These are phyloP conservation scores for Pestalotiopsis sp. DNA, from an alignment of 2,329 filamentous ascomycete genomes.

Conservation along the genomic window DNA sequence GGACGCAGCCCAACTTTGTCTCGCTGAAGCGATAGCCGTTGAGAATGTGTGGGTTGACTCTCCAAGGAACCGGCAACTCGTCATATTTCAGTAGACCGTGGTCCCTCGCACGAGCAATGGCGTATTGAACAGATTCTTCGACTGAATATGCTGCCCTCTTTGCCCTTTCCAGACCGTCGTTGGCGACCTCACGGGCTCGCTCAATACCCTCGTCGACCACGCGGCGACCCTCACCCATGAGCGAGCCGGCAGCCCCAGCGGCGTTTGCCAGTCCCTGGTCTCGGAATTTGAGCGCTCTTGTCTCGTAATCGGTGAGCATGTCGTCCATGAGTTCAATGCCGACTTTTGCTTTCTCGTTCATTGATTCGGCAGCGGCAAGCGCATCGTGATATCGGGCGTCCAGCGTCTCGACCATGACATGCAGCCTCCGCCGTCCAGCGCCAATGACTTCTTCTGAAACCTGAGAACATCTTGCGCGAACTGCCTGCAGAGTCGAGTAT, in stretches of 20 bases:
- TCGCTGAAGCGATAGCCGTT: slow-evolving; percentile 93
- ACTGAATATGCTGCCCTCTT: slow-evolving; percentile 79
- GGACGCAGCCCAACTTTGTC: slow-evolving; percentile 85
- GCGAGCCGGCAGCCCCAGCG: slow-evolving; percentile 68
- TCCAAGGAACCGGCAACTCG: slow-evolving; percentile 89
- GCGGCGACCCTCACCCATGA: slow-evolving; percentile 78
- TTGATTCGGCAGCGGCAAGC: slow-evolving; percentile 78
- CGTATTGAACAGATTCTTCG: slow-evolving; percentile 82
- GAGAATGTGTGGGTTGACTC: slow-evolving; percentile 91
- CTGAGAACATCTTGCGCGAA: slow-evolving; percentile 85
- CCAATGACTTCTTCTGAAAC: slow-evolving; percentile 91
- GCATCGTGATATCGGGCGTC: slow-evolving; percentile 88
- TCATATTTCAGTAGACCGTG: slow-evolving; percentile 86
- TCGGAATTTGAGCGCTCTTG: slow-evolving; percentile 76
- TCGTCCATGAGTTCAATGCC: slow-evolving; percentile 85
- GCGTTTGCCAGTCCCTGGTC: slow-evolving; percentile 72
- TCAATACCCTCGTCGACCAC: slow-evolving; percentile 80
- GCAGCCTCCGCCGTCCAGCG: slow-evolving; percentile 79
- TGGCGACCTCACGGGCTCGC: slow-evolving; percentile 74
- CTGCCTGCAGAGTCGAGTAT: slow-evolving; percentile 82
- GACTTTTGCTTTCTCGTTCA: slow-evolving; percentile 90
- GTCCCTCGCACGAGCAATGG: slow-evolving; percentile 74
- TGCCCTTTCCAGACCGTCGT: slow-evolving; percentile 83
- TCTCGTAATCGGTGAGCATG: slow-evolving; percentile 85
- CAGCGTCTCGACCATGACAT: slow-evolving; percentile 89